Base-by-base conservation (phyloP, 768 basidiomycete species). In the Lactarius vividus region DNA sequence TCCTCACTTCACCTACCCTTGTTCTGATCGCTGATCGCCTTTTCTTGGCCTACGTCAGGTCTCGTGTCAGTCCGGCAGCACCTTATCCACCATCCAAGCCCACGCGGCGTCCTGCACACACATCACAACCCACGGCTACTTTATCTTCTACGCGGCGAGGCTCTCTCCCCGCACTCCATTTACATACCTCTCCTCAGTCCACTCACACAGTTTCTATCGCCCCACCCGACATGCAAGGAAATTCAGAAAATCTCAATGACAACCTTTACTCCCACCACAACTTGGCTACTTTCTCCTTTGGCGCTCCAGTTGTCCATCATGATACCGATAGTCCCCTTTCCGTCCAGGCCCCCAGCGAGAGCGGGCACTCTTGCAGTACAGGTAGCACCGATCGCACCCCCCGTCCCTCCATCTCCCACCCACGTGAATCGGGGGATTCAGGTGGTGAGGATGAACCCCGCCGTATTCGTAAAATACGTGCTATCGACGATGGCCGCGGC, bases 401-500 rank as follows among this genome's bases (percentile, higher is more conserved):
- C 5, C 80, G 82, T 46, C 79, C 78, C 11, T 82, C 82, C 29
- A 71, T 82, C 39, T 77, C 76, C 26, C 65, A 67, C 37, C 53
- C 73, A 18, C 61, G 63, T 69, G 61, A 61, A 33, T 70, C 71
- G 61, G 76, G 79, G 68, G 79, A 80, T 66, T 78, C 77, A 57
- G 75, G 77, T 29, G 73, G 72, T 18, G 75, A 74, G n/a, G 73
- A 70, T 2, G 74, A 68, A 26, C 65, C 74, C 28, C 71, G 64
- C n/a, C 60, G 73, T 44, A 75, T 66, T 56, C 73, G 79, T 6
- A 80, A 80, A 69, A 78, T 80, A 75, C 76, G 79, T 31, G 79
- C 79, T 20, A 78, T 80, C 57, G 79, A 80, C 71, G 79, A 79
- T n/a, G n/a, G n/a, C n/a, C n/a, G n/a, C 49, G 79, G 79, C 35